Evolutionary conservation across 2,329 filamentous ascomycete species (phyloP), one percentile per base, ranked within the genome.

Genomic region (Didymella keratinophila): DNA sequence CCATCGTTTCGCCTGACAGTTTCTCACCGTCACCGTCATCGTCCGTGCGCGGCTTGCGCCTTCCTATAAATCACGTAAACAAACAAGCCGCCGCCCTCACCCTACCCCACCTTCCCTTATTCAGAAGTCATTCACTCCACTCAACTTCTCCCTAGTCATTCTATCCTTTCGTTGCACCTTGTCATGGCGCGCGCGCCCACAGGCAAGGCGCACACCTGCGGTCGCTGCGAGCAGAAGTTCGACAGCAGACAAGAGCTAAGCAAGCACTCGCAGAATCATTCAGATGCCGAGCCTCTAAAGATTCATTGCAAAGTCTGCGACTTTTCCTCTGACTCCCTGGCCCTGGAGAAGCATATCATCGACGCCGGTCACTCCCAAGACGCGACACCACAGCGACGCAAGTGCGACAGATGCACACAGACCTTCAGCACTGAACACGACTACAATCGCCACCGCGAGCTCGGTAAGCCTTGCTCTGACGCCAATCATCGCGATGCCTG

Each of bases 341-440:
- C 61, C 0, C 63, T 74, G 0, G 70, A 72, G 32, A 28, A 54
- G 0, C 71, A 74, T 36, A 47, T 52, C 32, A 53, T 60, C 14
- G 28, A 47, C 18, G 58, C 21, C 11, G 59, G 62, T 6, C 69
- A 73, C 45, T 28, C 27, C 8, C 27, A 47, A 27, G 18, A 42
- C 20, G 12, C 20, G 44, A 0, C 44, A 44, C 1, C 20, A 25
- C 36, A 12, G 20, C 39, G 14, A 42, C 28, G 49, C 45, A 23
- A 44, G 4, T 67, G 63, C 27, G 55, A 65, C 41, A 52, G 65
- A 20, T 70, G 67, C 23, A 14, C 42, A 4, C 44, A 56, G 16
- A 53, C 43, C 8, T 70, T 66, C 49, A 27, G 1, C 12, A 65
- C 41, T 7, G 45, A 52, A 23, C 48, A 48, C 37, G 50, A 50